Evolutionary conservation across 2,329 filamentous ascomycete species (phyloP).

Genomic region (Talaromyces funiculosus): DNA sequence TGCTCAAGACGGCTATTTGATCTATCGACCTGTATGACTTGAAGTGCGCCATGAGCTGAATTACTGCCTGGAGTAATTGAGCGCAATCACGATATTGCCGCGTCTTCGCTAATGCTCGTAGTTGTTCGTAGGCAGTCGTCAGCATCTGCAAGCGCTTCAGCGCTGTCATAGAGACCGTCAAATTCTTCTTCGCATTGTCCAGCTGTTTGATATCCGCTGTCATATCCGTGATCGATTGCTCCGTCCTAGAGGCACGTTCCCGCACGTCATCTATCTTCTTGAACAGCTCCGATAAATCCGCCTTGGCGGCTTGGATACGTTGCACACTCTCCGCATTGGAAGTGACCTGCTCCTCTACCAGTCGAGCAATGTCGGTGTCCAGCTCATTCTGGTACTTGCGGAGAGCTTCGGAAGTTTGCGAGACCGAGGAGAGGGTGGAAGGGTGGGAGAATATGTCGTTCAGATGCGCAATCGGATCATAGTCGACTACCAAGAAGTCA

Average conservation of each 20-base stretch:
- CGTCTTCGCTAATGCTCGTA: constrained; percentile 73
- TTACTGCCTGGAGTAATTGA: constrained; percentile 84
- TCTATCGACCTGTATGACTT: constrained; percentile 97
- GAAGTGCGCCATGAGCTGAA: constrained; percentile 98
- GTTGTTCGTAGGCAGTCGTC: constrained; percentile 96
- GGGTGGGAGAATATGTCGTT: constrained; percentile 92
- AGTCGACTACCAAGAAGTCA: constrained; percentile 56
- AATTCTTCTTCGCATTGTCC: constrained; percentile 92
- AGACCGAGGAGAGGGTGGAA: constrained; percentile 72
- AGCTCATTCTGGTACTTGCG: constrained; percentile 74
- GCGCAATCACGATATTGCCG: constrained; percentile 94
- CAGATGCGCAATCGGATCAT: constrained; percentile 87
- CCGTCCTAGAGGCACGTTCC: constrained; percentile 80
- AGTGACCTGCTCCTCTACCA: constrained; percentile 71
- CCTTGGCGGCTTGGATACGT: constrained; percentile 85
- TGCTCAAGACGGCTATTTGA: constrained; percentile 88
- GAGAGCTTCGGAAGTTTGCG: constrained; percentile 67
- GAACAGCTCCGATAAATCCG: constrained; percentile 84
- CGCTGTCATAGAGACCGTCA: constrained; percentile 96
- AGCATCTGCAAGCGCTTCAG: constrained; percentile 97
- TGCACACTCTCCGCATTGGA: constrained; percentile 82
- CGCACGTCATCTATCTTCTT: constrained; percentile 91
- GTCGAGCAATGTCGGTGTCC: constrained; percentile 66
- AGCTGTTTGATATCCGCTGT: constrained; percentile 97
- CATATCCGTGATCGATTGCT: constrained; percentile 96